Conservation (phyloP, 257 asterid species). For the Parsonsia alboflavescens region DNA sequence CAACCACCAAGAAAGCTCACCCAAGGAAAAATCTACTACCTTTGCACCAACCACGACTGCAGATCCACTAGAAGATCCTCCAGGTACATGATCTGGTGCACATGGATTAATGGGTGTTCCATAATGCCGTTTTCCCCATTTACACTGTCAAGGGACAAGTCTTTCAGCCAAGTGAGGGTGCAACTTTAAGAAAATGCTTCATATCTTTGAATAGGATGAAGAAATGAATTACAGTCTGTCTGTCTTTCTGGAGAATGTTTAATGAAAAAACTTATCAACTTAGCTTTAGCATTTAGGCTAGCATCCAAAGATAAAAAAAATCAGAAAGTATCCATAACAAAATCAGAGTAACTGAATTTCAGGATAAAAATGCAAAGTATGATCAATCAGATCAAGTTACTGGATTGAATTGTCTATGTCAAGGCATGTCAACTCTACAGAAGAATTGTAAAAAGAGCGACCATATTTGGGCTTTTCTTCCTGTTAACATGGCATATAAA, state of each 20-base stretch:
- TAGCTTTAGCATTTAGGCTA: neutral
- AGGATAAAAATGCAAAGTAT: neutral
- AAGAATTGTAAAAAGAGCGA: no score
- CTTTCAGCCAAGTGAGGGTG: conserved; percentile 4
- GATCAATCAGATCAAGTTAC: no score
- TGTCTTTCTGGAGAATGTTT: neutral
- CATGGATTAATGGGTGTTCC: conserved; percentile 85
- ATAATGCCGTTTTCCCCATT: conserved; percentile 79
- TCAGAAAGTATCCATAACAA: neutral
- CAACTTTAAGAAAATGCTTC: neutral
- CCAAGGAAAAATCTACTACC: conserved; percentile 76
- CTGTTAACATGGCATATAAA: no score
- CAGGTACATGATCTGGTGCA: conserved; percentile 84
- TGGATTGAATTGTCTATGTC: no score
- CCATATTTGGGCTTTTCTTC: no score
- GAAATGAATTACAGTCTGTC: neutral
- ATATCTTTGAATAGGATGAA: conserved; percentile 5
- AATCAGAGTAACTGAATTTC: neutral
- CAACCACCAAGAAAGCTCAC: conserved; percentile 25
- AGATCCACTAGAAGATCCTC: conserved; percentile 97
- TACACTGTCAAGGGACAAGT: conserved; percentile 50
- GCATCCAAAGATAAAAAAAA: neutral
- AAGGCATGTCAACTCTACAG: no score
- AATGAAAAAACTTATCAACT: neutral
- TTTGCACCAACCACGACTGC: conserved; percentile 84